Conservation (phyloP, 108 stramenopile species). For the Cyclotella cryptica region DNA sequence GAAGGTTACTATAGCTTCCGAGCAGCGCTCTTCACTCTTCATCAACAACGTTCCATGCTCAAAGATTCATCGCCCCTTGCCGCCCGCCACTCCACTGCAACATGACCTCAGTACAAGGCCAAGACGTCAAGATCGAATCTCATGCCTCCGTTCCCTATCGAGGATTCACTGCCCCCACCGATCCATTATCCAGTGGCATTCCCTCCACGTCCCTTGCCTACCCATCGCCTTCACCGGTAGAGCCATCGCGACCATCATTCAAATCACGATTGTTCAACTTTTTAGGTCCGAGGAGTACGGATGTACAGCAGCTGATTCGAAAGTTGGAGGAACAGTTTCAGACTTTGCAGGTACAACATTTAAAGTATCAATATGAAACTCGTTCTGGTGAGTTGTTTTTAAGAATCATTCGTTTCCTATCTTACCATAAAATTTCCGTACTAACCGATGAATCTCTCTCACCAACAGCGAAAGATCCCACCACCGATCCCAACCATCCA, state of each 20-base stretch:
- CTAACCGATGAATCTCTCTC: background rate
- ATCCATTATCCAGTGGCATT: background rate
- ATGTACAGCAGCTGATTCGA: slow-evolving; percentile 31
- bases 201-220: background rate
- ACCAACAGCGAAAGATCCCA: background rate
- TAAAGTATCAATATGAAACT: slow-evolving; percentile 20
- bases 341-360: slow-evolving; percentile 24
- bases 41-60: background rate
- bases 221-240: background rate
- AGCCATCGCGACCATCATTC: slow-evolving; percentile 1
- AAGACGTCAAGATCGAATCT: background rate
- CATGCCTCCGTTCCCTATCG: slow-evolving; percentile 8
- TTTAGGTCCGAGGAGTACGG: slow-evolving; percentile 36
- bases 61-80: background rate
- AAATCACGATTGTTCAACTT: slow-evolving; percentile 25
- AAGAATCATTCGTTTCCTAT: background rate
- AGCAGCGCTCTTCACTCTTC: background rate
- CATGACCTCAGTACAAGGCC: background rate
- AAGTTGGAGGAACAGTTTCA: slow-evolving; percentile 50
- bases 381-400: slow-evolving; percentile 15
- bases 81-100: background rate
- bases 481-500: slow-evolving; percentile 38
- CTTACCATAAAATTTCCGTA: background rate
- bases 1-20: too few relatives aligned
- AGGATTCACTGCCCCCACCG: background rate